Evolutionary conservation across 345 rosid genomes (phyloP), one percentile per base, ranked within the genome.

Genomic region (Brassica cretica): DNA sequence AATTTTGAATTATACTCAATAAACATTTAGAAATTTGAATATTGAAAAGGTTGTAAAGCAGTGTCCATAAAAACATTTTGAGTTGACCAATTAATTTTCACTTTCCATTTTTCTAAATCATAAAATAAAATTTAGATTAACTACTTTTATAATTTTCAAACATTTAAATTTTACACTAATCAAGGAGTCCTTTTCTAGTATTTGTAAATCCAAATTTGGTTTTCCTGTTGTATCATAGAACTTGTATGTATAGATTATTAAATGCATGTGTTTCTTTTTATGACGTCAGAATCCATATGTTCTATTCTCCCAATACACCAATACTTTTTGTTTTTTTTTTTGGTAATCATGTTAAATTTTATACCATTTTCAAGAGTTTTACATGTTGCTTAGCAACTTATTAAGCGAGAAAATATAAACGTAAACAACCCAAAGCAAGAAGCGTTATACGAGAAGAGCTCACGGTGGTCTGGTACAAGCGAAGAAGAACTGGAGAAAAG

Each of bases 261-360:
- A 64, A n/a, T 29, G 35, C 18, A 27, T 56, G 27, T 18, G 11
- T 19, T 49, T 49, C 7, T n/a, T 49, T 49, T 14, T n/a, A n/a
- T 49, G 56, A 49, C 56, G 56, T 49, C 56, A 49, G 18, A 49
- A 49, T 49, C 7, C 56, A 49, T 49, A 49, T 49, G 18, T 14
- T 49, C 18, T 49, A 4, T 49, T 49, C 56, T 49, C 56, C 15
- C 8, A 49, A 49, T 49, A 49, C 56, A 59, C 68, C 72, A 75
- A 18, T 56, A 15, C 21, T 59, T 66, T 39, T 66, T 53, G 66
- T 46, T 68, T 19, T 35, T 35, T 6, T 33, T 35, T 35, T 6
- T 35, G 39, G 39, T 35, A 7, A 35, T 35, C 9, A 35, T 35
- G 2, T 35, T 35, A 35, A 35, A 35, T 35, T 35, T 35, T 10